Evolutionary conservation across 2,329 filamentous ascomycete species (phyloP).

Genomic region (Fusarium lyarnte): DNA sequence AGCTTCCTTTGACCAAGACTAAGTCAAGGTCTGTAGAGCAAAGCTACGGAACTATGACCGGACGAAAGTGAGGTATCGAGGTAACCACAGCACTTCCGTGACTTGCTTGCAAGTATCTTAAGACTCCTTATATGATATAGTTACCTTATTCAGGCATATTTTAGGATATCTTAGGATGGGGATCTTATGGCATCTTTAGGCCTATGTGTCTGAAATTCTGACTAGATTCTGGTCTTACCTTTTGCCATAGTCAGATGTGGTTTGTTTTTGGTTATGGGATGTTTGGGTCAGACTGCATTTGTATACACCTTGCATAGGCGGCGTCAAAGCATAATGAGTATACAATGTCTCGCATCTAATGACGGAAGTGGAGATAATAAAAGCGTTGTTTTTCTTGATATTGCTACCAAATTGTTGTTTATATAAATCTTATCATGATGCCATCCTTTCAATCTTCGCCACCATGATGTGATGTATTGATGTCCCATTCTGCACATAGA

Average conservation of each 20-base stretch:
- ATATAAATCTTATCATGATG: background rate
- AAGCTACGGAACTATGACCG: slow-evolving; percentile 38
- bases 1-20: slow-evolving; percentile 28
- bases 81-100: background rate
- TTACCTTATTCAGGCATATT: background rate
- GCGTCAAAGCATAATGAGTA: background rate
- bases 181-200: background rate
- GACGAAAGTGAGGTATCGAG: background rate
- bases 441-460: slow-evolving; percentile 13
- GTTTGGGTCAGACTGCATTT: background rate
- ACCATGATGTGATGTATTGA: slow-evolving; percentile 8
- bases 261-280: background rate
- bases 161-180: background rate
- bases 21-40: background rate
- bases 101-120: background rate
- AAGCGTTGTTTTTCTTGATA: background rate
- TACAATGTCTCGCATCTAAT: background rate
- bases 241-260: background rate
- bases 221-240: background rate
- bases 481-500: background rate
- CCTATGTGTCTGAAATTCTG: background rate
- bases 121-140: background rate
- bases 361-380: background rate
- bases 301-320: background rate
- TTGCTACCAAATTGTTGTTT: background rate